Evolutionary conservation across 148 eudicot species (phyloP).

Genomic region (Suaeda aralocaspica): DNA sequence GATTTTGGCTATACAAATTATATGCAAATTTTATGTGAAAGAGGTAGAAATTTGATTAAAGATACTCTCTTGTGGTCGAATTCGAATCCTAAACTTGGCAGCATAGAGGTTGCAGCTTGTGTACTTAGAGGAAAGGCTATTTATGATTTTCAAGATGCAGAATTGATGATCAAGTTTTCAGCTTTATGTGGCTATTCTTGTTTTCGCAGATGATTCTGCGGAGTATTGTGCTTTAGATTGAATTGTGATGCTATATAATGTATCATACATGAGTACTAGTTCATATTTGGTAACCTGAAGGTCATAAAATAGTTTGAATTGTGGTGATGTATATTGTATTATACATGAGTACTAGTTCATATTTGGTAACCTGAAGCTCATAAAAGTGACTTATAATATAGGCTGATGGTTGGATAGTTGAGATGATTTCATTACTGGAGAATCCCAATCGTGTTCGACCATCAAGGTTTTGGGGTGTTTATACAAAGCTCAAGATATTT

Average conservation of each 20-base stretch:
- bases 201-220: neutral
- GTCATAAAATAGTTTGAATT: neutral
- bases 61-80: neutral
- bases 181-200: neutral
- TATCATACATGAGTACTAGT: neutral
- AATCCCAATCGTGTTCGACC: slow-evolving; percentile 91
- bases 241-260: slow-evolving; percentile 1
- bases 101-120: neutral
- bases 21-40: neutral
- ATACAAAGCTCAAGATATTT: slow-evolving; percentile 93
- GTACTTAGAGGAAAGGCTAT: neutral
- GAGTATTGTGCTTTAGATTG: neutral
- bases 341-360: neutral
- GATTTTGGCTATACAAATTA: no score
- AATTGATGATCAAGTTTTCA: neutral
- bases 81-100: neutral
- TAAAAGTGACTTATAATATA: slow-evolving; percentile 31
- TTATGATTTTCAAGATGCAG: neutral
- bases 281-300: neutral
- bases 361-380: neutral
- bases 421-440: slow-evolving; percentile 64
- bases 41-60: no score
- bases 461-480: slow-evolving; percentile 94
- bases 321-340: slow-evolving; percentile 2
- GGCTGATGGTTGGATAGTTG: slow-evolving; percentile 99